These are phyloP conservation scores for Chytriomyces sp. DNA, from an alignment of 192 early-diverging fungal species.

Conservation along the genomic window DNA sequence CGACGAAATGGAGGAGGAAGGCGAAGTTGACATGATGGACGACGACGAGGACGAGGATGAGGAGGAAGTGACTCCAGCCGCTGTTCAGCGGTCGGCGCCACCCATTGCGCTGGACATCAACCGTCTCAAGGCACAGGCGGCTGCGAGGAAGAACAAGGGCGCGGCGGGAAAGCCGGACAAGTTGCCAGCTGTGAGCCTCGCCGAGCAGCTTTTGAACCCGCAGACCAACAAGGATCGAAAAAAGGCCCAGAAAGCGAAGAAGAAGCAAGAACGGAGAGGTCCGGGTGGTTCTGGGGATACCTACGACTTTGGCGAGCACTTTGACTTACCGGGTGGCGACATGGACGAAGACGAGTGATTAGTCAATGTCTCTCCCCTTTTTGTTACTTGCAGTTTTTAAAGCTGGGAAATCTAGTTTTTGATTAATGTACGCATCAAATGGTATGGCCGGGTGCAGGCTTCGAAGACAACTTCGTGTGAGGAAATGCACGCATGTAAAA, in stretches of 20 bases:
- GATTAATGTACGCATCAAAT: too few relatives aligned
- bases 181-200: slow-evolving; percentile 56
- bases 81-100: slow-evolving; percentile 2
- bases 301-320: slow-evolving; percentile 45
- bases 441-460: too few relatives aligned
- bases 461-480: too few relatives aligned
- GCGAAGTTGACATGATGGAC: slow-evolving; percentile 45
- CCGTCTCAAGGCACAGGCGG: slow-evolving; percentile 32
- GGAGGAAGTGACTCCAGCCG: slow-evolving; percentile 40
- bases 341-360: slow-evolving; percentile 20
- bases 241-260: slow-evolving; percentile 67
- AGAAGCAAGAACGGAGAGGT: slow-evolving; percentile 48
- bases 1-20: background rate
- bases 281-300: slow-evolving; percentile 43
- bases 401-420: too few relatives aligned
- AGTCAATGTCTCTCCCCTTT: too few relatives aligned
- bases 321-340: slow-evolving; percentile 16
- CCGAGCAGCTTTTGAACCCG: slow-evolving; percentile 72
- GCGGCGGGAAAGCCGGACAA: slow-evolving; percentile 42
- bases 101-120: slow-evolving; percentile 42
- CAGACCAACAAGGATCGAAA: slow-evolving; percentile 67
- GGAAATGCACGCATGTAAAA: too few relatives aligned
- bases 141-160: slow-evolving; percentile 54
- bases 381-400: too few relatives aligned
- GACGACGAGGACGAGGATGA: slow-evolving; percentile 42